These are phyloP conservation scores for Agaricus blazei DNA, from an alignment of 768 basidiomycete genomes.

Conservation along the genomic window DNA sequence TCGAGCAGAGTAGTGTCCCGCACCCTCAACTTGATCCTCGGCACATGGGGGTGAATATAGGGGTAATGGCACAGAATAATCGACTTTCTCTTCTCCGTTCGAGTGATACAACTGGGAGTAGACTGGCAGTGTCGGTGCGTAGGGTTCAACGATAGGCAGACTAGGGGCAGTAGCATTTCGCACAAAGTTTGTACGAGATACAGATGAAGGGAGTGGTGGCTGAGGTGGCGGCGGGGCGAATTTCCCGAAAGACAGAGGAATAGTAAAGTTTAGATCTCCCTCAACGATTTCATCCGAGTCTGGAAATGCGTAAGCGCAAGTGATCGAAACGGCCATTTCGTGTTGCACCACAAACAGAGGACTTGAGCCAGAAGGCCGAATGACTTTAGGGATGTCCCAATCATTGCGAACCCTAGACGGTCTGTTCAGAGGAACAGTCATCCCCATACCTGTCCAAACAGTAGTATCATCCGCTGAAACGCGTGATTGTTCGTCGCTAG, in stretches of 20 bases:
- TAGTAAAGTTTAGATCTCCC: conserved; percentile 34
- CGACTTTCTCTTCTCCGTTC: conserved; percentile 71
- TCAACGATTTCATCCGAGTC: conserved; percentile 26
- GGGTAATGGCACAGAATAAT: conserved; percentile 59
- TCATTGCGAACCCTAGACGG: conserved; percentile 22
- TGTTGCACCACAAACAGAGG: conserved; percentile 59
- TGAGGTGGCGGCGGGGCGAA: conserved; percentile 29
- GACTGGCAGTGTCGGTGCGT: conserved; percentile 46
- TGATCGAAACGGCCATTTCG: conserved; percentile 45
- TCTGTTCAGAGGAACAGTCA: conserved; percentile 43
- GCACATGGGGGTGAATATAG: conserved; percentile 46
- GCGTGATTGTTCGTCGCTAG: conserved; percentile 41
- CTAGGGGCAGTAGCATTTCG: conserved; percentile 3
- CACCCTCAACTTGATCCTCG: background rate
- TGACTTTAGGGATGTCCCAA: conserved; percentile 33
- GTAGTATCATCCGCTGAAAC: conserved; percentile 40
- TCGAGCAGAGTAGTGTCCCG: background rate
- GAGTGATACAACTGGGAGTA: conserved; percentile 76
- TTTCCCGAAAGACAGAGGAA: conserved; percentile 49
- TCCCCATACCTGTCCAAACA: conserved; percentile 58
- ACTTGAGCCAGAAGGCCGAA: conserved; percentile 43
- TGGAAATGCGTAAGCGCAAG: conserved; percentile 48
- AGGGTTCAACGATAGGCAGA: conserved; percentile 13
- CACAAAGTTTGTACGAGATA: background rate
- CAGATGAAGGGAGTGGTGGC: conserved; percentile 6